Evolutionary conservation across 345 rosid genomes (phyloP).

Genomic region (Cardamine chenopodiifolia): DNA sequence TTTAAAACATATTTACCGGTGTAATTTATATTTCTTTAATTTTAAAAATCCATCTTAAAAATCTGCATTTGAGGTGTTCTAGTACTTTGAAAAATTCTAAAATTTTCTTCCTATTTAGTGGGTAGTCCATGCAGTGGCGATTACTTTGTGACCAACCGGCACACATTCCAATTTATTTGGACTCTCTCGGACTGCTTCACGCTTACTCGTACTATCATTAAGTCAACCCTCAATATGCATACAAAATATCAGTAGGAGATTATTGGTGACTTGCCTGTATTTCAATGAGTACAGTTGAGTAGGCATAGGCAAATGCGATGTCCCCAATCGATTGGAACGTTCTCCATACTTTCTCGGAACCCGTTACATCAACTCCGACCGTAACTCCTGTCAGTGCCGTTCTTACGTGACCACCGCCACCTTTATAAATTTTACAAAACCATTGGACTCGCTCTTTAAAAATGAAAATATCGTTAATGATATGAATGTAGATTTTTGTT

Average conservation of each 20-base stretch:
- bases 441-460: not conserved
- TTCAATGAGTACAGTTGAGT: conserved; percentile 73
- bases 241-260: not conserved
- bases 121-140: not conserved
- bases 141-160: conserved; percentile 12
- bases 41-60: no score
- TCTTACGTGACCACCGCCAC: conserved; percentile 44
- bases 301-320: conserved; percentile 88
- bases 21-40: no score
- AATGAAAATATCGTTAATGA: not conserved
- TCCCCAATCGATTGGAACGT: conserved; percentile 78
- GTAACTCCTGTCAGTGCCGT: conserved; percentile 59
- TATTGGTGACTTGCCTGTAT: conserved; percentile 60
- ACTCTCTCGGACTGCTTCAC: not conserved
- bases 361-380: conserved; percentile 71
- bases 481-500: not conserved
- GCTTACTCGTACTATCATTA: not conserved
- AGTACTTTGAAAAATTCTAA: no score
- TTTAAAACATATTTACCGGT: no score
- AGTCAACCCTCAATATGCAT: not conserved
- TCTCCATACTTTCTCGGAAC: conserved; percentile 76
- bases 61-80: no score
- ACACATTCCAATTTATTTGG: conserved; percentile 3
- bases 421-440: conserved; percentile 14
- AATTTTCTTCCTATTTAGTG: not conserved